Evolutionary conservation across 2,329 filamentous ascomycete genomes (phyloP).

Genomic region (Dichotomopilus funicola): DNA sequence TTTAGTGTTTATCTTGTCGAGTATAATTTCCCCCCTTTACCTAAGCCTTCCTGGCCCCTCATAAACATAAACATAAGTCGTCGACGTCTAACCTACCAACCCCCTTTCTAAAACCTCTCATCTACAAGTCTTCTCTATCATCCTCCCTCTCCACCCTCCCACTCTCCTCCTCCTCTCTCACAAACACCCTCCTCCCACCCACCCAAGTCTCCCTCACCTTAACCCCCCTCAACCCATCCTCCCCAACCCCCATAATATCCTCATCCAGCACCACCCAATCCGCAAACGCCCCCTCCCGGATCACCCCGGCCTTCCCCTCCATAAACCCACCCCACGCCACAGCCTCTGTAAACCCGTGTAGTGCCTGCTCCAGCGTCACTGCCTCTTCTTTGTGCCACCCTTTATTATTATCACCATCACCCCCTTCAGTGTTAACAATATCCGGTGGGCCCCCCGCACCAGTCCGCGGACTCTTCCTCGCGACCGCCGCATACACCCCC

Average conservation of each 20-base stretch:
- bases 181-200: slow-evolving; percentile 47
- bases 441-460: slow-evolving; percentile 43
- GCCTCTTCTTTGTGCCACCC: slow-evolving; percentile 58
- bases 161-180: slow-evolving; percentile 19
- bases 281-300: slow-evolving; percentile 54
- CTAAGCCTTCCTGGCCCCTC: no score
- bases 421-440: no score
- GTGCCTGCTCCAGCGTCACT: slow-evolving; percentile 51
- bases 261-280: slow-evolving; percentile 66
- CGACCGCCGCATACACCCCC: slow-evolving; percentile 62
- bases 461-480: slow-evolving; percentile 52
- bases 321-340: slow-evolving; percentile 54
- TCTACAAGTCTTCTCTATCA: slow-evolving; percentile 8
- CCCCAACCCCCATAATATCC: slow-evolving; percentile 43
- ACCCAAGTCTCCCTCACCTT: slow-evolving; percentile 64
- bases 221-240: slow-evolving; percentile 48
- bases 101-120: background rate
- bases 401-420: slow-evolving; percentile 27
- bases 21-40: no score
- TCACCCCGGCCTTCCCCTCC: slow-evolving; percentile 52
- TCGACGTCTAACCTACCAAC: background rate
- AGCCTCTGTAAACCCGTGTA: slow-evolving; percentile 55
- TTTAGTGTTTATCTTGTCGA: no score
- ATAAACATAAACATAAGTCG: no score
- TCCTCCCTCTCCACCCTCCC: background rate